Percentiles rank a stretch among this genome's conserved stretches.
These are phyloP conservation scores for Boletus tomentosulus DNA, from an alignment of 768 basidiomycete genomes.

Conservation along the genomic window DNA sequence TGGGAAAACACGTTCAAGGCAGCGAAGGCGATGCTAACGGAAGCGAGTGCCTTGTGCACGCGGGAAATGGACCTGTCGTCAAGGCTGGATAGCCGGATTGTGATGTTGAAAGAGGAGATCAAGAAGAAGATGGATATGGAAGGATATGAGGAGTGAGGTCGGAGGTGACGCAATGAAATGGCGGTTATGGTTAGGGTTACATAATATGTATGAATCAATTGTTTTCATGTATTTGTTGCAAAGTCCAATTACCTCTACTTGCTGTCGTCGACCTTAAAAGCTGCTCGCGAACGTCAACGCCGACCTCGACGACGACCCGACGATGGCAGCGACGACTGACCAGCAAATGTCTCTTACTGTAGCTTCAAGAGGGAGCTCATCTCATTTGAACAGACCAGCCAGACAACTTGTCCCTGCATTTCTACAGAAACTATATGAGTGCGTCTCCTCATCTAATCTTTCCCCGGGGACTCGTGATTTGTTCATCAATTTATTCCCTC, in stretches of 20 bases:
- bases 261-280: constrained; percentile 15
- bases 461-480: constrained; percentile 4
- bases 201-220: neutral
- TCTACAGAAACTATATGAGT: constrained; percentile 92
- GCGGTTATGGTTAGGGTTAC: constrained; percentile 9
- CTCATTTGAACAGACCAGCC: constrained; percentile 43
- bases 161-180: constrained; percentile 3
- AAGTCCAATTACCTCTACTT: constrained; percentile 5
- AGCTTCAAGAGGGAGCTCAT: constrained; percentile 35
- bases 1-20: constrained; percentile 50
- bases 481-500: constrained; percentile 6
- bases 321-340: constrained; percentile 44
- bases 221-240: constrained; percentile 16
- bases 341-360: constrained; percentile 58
- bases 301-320: constrained; percentile 1
- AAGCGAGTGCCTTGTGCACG: constrained; percentile 44
- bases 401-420: constrained; percentile 71
- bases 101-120: constrained; percentile 71
- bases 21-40: constrained; percentile 49
- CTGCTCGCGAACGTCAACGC: neutral
- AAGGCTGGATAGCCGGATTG: constrained; percentile 64
- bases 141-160: constrained; percentile 14
- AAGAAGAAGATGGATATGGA: constrained; percentile 52
- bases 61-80: constrained; percentile 60
- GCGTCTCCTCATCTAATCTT: constrained; percentile 26